A percentile compares a stretch with the other conserved stretches of the same genome.
Conservation (phyloP, 441 rosid species). For the Jatropha podagrica region DNA sequence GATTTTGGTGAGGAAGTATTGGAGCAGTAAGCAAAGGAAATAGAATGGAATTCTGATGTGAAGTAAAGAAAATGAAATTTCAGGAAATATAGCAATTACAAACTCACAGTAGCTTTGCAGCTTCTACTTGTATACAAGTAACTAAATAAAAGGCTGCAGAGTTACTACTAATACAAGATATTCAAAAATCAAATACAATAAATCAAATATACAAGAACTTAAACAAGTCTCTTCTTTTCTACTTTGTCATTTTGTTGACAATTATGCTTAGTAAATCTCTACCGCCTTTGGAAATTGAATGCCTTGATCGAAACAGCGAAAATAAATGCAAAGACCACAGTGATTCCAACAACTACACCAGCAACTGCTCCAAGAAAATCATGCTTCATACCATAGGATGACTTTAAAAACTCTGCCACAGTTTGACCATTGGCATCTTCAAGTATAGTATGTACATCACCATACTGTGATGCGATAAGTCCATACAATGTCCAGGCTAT, state of each 20-base stretch:
- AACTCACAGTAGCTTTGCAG: not conserved
- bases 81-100: not conserved
- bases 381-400: conserved; percentile 20
- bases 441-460: conserved; percentile 33
- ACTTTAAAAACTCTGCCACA: not conserved
- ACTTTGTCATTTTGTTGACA: not conserved
- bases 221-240: not conserved
- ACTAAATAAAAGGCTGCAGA: not conserved
- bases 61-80: not conserved
- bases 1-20: no score
- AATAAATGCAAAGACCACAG: conserved; percentile 12
- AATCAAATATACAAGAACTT: not conserved
- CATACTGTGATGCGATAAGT: conserved; percentile 44
- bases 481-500: conserved; percentile 61
- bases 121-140: not conserved
- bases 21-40: not conserved
- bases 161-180: not conserved
- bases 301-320: conserved; percentile 23
- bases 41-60: not conserved
- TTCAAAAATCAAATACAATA: not conserved
- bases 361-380: conserved; percentile 27
- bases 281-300: conserved; percentile 9
- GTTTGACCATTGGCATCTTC: not conserved
- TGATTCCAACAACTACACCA: not conserved
- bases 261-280: not conserved